A percentile compares a stretch with the other conserved stretches of the same genome.
Evolutionary conservation across 129 eudicot species (phyloP).

Genomic region (Pulicaria dysenterica): DNA sequence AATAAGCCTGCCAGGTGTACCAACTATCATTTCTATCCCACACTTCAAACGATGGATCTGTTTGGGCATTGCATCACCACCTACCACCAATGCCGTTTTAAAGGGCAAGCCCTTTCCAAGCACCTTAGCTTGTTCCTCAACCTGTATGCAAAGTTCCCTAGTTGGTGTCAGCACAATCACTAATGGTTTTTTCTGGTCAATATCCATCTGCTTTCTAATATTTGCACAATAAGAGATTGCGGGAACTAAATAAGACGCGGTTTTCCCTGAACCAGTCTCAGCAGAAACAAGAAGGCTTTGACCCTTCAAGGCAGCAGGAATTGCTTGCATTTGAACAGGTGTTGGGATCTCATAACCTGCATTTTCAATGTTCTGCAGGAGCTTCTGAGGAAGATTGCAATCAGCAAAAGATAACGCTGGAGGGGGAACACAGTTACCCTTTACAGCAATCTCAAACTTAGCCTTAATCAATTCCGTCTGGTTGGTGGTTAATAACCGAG

Average conservation of each 20-base stretch:
- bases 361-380: conserved; percentile 68
- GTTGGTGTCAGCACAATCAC: conserved; percentile 86
- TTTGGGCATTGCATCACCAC: conserved; percentile 89
- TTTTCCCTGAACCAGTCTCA: conserved; percentile 96
- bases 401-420: conserved; percentile 70
- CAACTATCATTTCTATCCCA: conserved; percentile 80
- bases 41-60: conserved; percentile 73
- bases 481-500: conserved; percentile 26
- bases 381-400: conserved; percentile 72
- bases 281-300: conserved; percentile 88
- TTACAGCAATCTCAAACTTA: conserved; percentile 73
- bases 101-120: conserved; percentile 87
- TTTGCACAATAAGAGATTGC: conserved; percentile 58
- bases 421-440: conserved; percentile 54
- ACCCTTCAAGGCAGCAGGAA: conserved; percentile 76
- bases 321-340: conserved; percentile 97
- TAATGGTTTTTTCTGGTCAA: conserved; percentile 44
- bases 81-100: conserved; percentile 89
- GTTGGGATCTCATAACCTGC: conserved; percentile 91
- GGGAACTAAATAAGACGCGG: conserved; percentile 84
- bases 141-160: conserved; percentile 90
- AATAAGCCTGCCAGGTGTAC: conserved; percentile 90
- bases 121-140: conserved; percentile 87
- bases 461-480: conserved; percentile 52
- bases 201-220: conserved; percentile 29